Conservation (phyloP, 1,284 basidiomycete genomes). For the Termitomyces sp. region DNA sequence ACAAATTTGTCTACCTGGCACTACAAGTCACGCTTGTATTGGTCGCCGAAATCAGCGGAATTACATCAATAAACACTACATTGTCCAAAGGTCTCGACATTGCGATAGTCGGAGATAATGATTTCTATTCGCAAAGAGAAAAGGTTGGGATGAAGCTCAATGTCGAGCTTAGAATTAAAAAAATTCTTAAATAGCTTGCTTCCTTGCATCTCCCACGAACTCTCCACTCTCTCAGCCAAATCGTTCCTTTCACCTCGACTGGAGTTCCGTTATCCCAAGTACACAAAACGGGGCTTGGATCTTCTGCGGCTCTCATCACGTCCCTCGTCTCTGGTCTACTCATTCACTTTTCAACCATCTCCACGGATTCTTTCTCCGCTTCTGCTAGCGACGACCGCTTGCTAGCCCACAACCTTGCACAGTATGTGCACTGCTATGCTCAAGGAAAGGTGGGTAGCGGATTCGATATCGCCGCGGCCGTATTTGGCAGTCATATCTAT, state of each 20-base stretch:
- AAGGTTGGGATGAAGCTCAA: slow-evolving; percentile 44
- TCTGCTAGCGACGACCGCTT: slow-evolving; percentile 42
- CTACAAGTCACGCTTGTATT: slow-evolving; percentile 74
- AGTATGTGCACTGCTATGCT: slow-evolving; percentile 93
- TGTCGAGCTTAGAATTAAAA: slow-evolving; percentile 17
- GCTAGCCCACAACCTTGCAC: slow-evolving; percentile 89
- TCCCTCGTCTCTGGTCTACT: slow-evolving; percentile 87
- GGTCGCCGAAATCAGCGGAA: slow-evolving; percentile 51
- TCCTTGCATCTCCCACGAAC: slow-evolving; percentile 55
- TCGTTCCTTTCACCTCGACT: slow-evolving; percentile 74
- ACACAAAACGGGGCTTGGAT: slow-evolving; percentile 98
- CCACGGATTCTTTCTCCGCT: slow-evolving; percentile 40
- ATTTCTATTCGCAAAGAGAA: slow-evolving; percentile 93
- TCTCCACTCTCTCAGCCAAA: slow-evolving; percentile 53
- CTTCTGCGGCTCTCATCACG: slow-evolving; percentile 95
- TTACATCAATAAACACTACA: slow-evolving; percentile 36
- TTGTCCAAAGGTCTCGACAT: slow-evolving; percentile 63
- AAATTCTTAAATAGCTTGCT: slow-evolving; percentile 45
- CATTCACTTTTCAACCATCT: slow-evolving; percentile 68
- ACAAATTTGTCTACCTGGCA: slow-evolving; percentile 92
- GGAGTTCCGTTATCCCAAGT: slow-evolving; percentile 70
- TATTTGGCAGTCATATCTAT: slow-evolving; percentile 94
- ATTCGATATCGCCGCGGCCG: slow-evolving; percentile 93
- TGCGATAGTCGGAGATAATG: slow-evolving; percentile 88
- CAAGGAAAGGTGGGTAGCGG: slow-evolving; percentile 98